Evolutionary conservation across 306 rosid genomes (phyloP).

Genomic region (Fragaria ananassa): DNA sequence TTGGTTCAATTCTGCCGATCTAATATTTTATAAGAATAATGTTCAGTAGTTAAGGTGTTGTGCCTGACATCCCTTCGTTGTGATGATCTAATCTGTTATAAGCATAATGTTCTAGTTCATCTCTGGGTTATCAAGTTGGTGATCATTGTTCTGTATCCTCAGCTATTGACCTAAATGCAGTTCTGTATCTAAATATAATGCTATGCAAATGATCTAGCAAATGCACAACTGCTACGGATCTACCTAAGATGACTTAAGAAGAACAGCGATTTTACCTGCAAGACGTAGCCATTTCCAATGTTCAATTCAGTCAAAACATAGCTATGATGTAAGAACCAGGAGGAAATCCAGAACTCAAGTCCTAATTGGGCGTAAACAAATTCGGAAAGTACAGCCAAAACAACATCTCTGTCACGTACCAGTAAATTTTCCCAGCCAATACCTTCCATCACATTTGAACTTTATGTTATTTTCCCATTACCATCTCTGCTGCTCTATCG

Average conservation of each 20-base stretch:
- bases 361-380: background rate
- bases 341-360: background rate
- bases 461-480: background rate
- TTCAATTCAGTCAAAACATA: background rate
- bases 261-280: no score
- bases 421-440: background rate
- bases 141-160: background rate
- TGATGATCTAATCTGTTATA: background rate
- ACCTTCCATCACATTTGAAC: background rate
- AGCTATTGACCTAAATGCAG: background rate
- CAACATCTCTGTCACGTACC: no score
- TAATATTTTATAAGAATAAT: background rate
- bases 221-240: background rate
- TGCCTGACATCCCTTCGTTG: background rate
- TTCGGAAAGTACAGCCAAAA: no score
- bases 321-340: background rate
- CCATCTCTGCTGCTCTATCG: background rate
- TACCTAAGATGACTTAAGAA: background rate
- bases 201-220: background rate
- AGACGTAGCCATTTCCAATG: background rate
- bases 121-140: background rate
- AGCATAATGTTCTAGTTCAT: background rate
- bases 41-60: background rate
- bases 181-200: background rate
- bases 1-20: background rate